These are phyloP conservation scores for Pyrus hybrid DNA, from an alignment of 331 rosid species.

Conservation along the genomic window DNA sequence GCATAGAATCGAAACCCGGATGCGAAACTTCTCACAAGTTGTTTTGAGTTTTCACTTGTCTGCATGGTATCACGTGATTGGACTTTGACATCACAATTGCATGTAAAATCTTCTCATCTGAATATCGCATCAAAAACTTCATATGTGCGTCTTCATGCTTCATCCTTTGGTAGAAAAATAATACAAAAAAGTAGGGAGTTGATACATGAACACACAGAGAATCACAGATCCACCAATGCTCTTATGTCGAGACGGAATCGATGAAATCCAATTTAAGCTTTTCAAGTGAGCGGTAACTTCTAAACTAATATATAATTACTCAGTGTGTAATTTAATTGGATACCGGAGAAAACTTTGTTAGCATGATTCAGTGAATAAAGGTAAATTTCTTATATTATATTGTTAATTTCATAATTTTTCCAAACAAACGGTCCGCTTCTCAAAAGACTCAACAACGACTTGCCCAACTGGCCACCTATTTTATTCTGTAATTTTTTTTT, in stretches of 20 bases:
- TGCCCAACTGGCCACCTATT: background rate
- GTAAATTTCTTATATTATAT: background rate
- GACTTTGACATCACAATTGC: no score
- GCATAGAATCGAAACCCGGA: no score
- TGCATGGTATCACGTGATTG: background rate
- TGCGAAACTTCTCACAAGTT: background rate
- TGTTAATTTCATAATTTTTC: background rate
- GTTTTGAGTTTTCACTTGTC: background rate
- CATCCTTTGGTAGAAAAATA: background rate
- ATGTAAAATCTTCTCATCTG: no score
- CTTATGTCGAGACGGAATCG: background rate
- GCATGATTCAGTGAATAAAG: constrained; percentile 11
- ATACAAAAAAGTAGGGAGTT: background rate
- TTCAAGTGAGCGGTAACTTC: background rate
- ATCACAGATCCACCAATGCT: background rate
- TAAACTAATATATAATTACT: background rate
- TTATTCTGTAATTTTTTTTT: no score
- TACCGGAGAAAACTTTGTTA: background rate
- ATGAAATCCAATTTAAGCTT: background rate
- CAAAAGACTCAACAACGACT: background rate
- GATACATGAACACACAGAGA: background rate
- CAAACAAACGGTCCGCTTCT: background rate
- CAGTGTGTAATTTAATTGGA: background rate
- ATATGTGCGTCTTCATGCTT: background rate
- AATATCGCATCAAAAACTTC: background rate